Evolutionary conservation across 176 grass and related monocot species (phyloP).

Genomic region (Oryza glaberrima): DNA sequence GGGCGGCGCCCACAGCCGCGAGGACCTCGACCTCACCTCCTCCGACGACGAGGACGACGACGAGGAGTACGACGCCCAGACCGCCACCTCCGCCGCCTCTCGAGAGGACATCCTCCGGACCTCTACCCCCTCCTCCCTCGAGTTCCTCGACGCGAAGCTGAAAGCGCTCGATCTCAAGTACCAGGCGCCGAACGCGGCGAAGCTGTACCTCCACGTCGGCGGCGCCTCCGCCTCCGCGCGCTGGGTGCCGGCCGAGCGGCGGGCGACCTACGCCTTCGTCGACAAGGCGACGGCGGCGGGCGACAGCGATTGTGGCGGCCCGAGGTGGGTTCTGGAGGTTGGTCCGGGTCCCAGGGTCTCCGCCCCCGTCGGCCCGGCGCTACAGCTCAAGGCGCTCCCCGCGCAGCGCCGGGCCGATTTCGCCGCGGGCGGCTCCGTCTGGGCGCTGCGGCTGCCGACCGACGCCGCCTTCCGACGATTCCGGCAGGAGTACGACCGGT

Average conservation of each 20-base stretch:
- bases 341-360: constrained; percentile 60
- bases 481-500: constrained; percentile 65
- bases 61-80: constrained; percentile 45
- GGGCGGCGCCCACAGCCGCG: constrained; percentile 86
- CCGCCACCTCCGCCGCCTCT: constrained; percentile 1
- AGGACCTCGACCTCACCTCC: constrained; percentile 78
- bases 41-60: constrained; percentile 62
- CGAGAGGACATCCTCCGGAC: constrained; percentile 40
- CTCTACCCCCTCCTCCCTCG: constrained; percentile 47
- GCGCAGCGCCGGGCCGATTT: constrained; percentile 76
- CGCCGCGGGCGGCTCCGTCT: constrained; percentile 67
- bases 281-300: constrained; percentile 11
- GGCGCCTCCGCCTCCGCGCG: constrained; percentile 67
- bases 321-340: constrained; percentile 68
- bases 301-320: constrained; percentile 5
- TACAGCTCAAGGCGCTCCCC: constrained; percentile 86
- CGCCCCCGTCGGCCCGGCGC: constrained; percentile 51
- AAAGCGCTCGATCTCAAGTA: constrained; percentile 76
- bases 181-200: constrained; percentile 43
- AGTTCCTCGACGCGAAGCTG: constrained; percentile 72
- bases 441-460: constrained; percentile 76
- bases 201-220: constrained; percentile 87
- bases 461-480: constrained; percentile 69
- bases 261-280: constrained; percentile 63
- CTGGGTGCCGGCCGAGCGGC: constrained; percentile 70